These are phyloP conservation scores for Pascua sp. DNA, from an alignment of 1,284 basidiomycete species.

Conservation along the genomic window DNA sequence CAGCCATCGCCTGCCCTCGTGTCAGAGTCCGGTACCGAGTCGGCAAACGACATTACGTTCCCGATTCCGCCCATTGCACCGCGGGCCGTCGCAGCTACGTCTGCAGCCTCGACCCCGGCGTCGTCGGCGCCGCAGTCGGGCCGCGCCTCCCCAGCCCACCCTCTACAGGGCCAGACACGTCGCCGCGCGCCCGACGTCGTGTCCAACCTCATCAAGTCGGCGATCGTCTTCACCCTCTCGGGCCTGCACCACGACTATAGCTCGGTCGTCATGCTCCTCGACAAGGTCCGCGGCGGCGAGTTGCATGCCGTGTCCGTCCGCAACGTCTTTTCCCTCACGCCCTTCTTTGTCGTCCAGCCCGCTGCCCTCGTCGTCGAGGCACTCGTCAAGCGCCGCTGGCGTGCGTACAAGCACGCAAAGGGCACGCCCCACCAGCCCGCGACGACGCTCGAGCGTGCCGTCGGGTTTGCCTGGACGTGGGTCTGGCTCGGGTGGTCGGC, in stretches of 20 bases:
- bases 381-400: slow-evolving; percentile 27
- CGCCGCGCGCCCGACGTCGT: slow-evolving; percentile 4
- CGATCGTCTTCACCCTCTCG: slow-evolving; percentile 38
- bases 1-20: neutral
- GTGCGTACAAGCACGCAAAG: slow-evolving; percentile 10
- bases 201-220: slow-evolving; percentile 39
- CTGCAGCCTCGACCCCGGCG: too few relatives aligned
- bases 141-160: too few relatives aligned
- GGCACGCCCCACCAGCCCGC: slow-evolving; percentile 8
- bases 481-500: slow-evolving; percentile 42
- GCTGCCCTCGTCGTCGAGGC: slow-evolving; percentile 35
- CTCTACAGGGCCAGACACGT: neutral
- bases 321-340: slow-evolving; percentile 25
- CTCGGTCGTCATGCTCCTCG: slow-evolving; percentile 22
- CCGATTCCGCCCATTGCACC: too few relatives aligned
- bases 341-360: slow-evolving; percentile 43
- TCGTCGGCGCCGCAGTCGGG: too few relatives aligned
- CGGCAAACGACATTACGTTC: neutral
- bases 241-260: slow-evolving; percentile 40
- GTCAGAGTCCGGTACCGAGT: neutral
- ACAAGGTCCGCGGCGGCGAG: slow-evolving; percentile 13
- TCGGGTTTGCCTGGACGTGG: slow-evolving; percentile 43
- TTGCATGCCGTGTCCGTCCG: slow-evolving; percentile 1
- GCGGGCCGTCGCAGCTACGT: too few relatives aligned
- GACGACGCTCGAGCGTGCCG: slow-evolving; percentile 27